Percentiles rank a stretch among this genome's conserved stretches.
Conservation (phyloP, 768 basidiomycete species). For the Tylopilus subfusipes region DNA sequence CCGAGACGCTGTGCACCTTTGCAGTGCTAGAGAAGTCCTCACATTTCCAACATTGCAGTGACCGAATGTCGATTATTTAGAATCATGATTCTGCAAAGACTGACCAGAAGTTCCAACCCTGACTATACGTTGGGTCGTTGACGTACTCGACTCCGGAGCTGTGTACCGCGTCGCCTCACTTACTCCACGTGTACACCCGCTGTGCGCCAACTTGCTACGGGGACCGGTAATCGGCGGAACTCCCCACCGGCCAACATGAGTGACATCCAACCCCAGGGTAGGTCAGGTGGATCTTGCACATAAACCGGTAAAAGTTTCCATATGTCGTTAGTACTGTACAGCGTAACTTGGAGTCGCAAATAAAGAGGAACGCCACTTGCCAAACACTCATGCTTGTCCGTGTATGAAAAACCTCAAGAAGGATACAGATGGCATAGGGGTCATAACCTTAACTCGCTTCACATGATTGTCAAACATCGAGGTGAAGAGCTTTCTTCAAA, state of each 20-base stretch:
- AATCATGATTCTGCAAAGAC: not conserved
- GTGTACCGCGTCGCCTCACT: slow-evolving; percentile 10
- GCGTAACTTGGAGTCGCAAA: slow-evolving; percentile 9
- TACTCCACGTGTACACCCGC: slow-evolving; percentile 15
- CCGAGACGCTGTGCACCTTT: not conserved
- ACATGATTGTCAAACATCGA: slow-evolving; percentile 21
- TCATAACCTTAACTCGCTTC: slow-evolving; percentile 12
- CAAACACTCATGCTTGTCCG: slow-evolving; percentile 16
- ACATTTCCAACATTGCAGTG: slow-evolving; percentile 9
- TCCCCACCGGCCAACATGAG: not conserved
- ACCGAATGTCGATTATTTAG: not conserved
- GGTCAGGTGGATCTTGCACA: not conserved
- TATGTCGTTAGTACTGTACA: slow-evolving; percentile 30
- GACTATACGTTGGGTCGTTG: slow-evolving; percentile 6
- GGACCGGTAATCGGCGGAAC: not conserved
- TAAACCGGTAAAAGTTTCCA: slow-evolving; percentile 8
- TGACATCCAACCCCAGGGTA: not conserved
- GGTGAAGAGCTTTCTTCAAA: slow-evolving; percentile 27
- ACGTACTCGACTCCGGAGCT: slow-evolving; percentile 12
- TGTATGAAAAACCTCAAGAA: slow-evolving; percentile 15
- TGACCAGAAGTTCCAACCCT: slow-evolving; percentile 5
- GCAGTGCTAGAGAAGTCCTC: not conserved
- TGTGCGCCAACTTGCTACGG: not conserved
- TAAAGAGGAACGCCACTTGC: slow-evolving; percentile 6
- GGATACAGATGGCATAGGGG: slow-evolving; percentile 16